Percentiles rank a stretch among this genome's conserved stretches.
These are phyloP conservation scores for Nyssa sinensis DNA, from an alignment of 148 eudicot genomes.

Conservation along the genomic window DNA sequence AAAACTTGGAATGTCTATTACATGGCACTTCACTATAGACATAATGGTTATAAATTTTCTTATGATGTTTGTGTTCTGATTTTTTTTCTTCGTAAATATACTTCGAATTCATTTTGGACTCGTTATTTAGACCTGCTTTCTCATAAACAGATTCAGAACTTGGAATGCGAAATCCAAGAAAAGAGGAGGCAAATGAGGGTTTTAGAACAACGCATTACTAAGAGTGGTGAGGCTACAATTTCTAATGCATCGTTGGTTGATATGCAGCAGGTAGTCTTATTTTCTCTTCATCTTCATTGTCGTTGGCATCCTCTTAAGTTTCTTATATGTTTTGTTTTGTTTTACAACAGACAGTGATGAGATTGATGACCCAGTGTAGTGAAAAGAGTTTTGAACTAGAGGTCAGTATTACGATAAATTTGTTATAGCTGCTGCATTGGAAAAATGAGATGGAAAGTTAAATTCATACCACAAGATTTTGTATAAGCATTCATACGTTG, in stretches of 20 bases:
- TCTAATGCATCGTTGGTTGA: slow-evolving; percentile 80
- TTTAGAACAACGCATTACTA: slow-evolving; percentile 79
- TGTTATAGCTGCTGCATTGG: background rate
- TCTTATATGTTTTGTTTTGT: background rate
- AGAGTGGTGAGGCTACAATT: slow-evolving; percentile 76
- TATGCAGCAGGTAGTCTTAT: slow-evolving; percentile 75
- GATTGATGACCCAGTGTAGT: slow-evolving; percentile 80
- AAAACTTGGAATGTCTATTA: background rate
- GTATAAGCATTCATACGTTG: background rate
- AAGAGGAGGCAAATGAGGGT: slow-evolving; percentile 83
- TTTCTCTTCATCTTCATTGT: slow-evolving; percentile 4
- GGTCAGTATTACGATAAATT: slow-evolving; percentile 38
- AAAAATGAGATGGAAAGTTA: background rate
- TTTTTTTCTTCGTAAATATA: no score
- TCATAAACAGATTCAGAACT: slow-evolving; percentile 60
- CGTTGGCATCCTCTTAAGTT: background rate
- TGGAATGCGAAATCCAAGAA: slow-evolving; percentile 85
- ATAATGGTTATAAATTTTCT: background rate
- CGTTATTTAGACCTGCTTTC: slow-evolving; percentile 1
- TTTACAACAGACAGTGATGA: slow-evolving; percentile 62
- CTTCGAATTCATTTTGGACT: background rate
- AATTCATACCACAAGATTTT: background rate
- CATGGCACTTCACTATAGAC: background rate
- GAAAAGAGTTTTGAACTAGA: slow-evolving; percentile 92
- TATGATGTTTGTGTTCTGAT: background rate